Evolutionary conservation across 2,329 filamentous ascomycete species (phyloP).

Genomic region (Kalmusia sp.): DNA sequence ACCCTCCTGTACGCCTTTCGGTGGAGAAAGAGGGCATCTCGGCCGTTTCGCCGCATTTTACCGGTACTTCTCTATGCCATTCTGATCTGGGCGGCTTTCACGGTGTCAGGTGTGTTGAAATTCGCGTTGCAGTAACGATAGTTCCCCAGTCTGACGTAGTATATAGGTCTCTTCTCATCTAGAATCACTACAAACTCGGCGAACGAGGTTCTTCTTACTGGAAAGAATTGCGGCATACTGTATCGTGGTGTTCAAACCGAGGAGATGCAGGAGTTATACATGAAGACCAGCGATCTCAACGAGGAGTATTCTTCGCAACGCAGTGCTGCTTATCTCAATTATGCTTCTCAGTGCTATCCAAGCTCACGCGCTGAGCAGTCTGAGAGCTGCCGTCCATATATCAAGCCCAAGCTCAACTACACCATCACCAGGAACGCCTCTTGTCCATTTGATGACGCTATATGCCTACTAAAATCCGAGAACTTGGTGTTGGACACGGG

Average conservation of each 20-base stretch:
- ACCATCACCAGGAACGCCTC: slow-evolving; percentile 10
- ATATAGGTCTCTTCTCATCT: slow-evolving; percentile 45
- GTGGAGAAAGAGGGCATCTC: no score
- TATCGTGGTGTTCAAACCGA: background rate
- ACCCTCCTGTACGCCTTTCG: no score
- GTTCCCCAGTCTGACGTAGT: slow-evolving; percentile 4
- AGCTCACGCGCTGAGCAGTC: slow-evolving; percentile 2
- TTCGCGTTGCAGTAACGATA: slow-evolving; percentile 15
- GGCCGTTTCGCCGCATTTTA: no score
- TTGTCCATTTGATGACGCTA: slow-evolving; percentile 26
- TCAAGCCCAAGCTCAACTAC: slow-evolving; percentile 18
- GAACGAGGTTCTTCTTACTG: slow-evolving; percentile 40
- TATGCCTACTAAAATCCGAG: slow-evolving; percentile 18
- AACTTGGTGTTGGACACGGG: slow-evolving; percentile 31
- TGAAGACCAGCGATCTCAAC: background rate
- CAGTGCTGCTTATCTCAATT: slow-evolving; percentile 10
- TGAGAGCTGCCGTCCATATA: slow-evolving; percentile 25
- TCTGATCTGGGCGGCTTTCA: slow-evolving; percentile 22
- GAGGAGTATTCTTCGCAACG: background rate
- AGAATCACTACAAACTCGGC: slow-evolving; percentile 43
- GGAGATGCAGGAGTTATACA: background rate
- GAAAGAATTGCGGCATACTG: slow-evolving; percentile 17
- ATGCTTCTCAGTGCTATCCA: slow-evolving; percentile 22
- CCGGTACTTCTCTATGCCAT: no score
- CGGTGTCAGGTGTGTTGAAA: slow-evolving; percentile 5